Conservation (phyloP, 2,329 filamentous ascomycete species). For the Colletotrichum somersetense region DNA sequence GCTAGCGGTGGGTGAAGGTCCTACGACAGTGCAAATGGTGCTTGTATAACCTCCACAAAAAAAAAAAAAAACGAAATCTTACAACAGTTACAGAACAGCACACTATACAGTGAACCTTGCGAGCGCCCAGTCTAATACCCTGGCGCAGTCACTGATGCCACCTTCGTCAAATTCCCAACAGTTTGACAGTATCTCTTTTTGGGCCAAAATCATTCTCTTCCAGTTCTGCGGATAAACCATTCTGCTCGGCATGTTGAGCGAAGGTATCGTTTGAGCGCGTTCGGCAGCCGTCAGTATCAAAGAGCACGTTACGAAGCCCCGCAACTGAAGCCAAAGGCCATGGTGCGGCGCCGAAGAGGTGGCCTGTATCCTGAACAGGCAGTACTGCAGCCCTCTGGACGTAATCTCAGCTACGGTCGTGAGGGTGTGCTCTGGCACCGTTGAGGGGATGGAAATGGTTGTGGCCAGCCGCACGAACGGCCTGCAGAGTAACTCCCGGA, state of each 20-base stretch:
- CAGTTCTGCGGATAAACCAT: constrained; percentile 30
- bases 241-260: constrained; percentile 33
- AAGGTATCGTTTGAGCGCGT: constrained; percentile 29
- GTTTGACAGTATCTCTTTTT: constrained; percentile 32
- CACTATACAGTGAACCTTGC: constrained; percentile 24
- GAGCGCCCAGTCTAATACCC: constrained; percentile 36
- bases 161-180: constrained; percentile 38
- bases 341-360: constrained; percentile 21
- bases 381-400: constrained; percentile 33
- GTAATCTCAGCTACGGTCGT: constrained; percentile 23
- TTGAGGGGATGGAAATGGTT: constrained; percentile 30
- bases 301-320: constrained; percentile 39
- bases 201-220: constrained; percentile 25
- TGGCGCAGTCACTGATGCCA: constrained; percentile 37
- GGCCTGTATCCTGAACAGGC: constrained; percentile 33
- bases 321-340: constrained; percentile 34
- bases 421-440: constrained; percentile 18
- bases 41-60: background rate
- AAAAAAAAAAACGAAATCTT: background rate
- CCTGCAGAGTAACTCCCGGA: constrained; percentile 32
- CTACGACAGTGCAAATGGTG: background rate
- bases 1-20: background rate
- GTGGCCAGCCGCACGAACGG: constrained; percentile 37
- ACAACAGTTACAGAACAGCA: background rate
- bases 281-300: constrained; percentile 33